Evolutionary conservation across 2,329 filamentous ascomycete genomes (phyloP).

Genomic region (Trichophyton schoenleinii): DNA sequence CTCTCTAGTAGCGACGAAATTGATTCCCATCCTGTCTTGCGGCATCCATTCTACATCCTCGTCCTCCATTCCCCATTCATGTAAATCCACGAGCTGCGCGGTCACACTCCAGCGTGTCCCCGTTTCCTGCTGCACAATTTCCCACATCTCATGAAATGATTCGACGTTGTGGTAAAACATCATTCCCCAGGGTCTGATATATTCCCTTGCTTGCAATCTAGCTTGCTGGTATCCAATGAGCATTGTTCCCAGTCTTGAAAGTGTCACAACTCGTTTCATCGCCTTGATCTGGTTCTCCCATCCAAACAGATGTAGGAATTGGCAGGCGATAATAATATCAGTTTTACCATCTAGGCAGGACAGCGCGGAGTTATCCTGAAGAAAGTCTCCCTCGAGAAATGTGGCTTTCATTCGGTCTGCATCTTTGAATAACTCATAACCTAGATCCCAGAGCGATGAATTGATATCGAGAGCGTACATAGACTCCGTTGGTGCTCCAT

Average conservation of each 20-base stretch:
- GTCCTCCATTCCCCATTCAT: conserved; percentile 4
- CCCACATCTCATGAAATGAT: conserved; percentile 1
- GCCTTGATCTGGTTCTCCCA: conserved; percentile 19
- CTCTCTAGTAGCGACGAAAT: conserved; percentile 3
- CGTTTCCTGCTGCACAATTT: conserved; percentile 1
- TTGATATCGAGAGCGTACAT: conserved; percentile 42
- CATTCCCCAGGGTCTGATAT: conserved; percentile 5
- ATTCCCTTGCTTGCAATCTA: neutral
- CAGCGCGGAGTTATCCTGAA: conserved; percentile 17
- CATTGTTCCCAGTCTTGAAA: neutral
- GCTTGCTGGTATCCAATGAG: conserved; percentile 3
- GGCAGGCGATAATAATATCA: conserved; percentile 30
- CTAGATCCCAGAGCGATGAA: conserved; percentile 42
- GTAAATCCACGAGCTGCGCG: neutral
- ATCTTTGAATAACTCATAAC: conserved; percentile 54
- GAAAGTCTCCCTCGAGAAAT: conserved; percentile 40
- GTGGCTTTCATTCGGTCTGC: conserved; percentile 34
- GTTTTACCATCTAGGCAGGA: conserved; percentile 20
- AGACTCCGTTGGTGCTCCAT: conserved; percentile 38
- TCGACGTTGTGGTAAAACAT: conserved; percentile 5
- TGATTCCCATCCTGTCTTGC: conserved; percentile 3
- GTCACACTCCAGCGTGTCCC: conserved; percentile 1
- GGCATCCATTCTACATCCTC: conserved; percentile 5
- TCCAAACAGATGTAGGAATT: conserved; percentile 33
- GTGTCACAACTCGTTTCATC: neutral